Evolutionary conservation across 106 monocot species (phyloP).

Genomic region (Narthecium ossifragum): DNA sequence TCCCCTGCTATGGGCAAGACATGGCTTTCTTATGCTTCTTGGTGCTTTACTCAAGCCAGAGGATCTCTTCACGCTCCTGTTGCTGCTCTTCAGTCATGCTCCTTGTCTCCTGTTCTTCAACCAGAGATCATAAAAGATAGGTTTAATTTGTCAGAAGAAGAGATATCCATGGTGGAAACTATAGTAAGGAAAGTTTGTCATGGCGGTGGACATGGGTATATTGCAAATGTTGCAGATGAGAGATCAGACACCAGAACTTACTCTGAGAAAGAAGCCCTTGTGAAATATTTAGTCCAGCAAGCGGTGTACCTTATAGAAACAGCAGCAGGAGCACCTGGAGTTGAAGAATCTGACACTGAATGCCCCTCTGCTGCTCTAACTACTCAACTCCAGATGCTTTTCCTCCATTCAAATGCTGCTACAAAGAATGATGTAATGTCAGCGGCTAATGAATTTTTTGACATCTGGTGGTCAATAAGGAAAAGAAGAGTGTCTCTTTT

Average conservation of each 20-base stretch:
- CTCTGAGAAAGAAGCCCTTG: constrained; percentile 15
- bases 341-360: constrained; percentile 48
- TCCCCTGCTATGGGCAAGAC: constrained; percentile 74
- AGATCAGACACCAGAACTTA: not conserved
- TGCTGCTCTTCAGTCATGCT: constrained; percentile 34
- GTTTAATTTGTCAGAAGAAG: constrained; percentile 63
- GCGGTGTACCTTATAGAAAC: constrained; percentile 53
- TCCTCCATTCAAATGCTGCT: constrained; percentile 24
- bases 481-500: constrained; percentile 81
- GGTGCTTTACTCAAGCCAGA: constrained; percentile 84
- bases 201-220: constrained; percentile 2
- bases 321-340: constrained; percentile 56
- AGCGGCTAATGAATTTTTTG: constrained; percentile 45
- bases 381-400: constrained; percentile 52
- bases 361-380: constrained; percentile 42
- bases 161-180: constrained; percentile 46
- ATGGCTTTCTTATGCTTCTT: constrained; percentile 97
- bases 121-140: constrained; percentile 53
- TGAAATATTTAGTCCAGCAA: constrained; percentile 51
- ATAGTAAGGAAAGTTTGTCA: constrained; percentile 39
- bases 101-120: constrained; percentile 53
- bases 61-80: constrained; percentile 33
- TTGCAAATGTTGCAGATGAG: constrained; percentile 14
- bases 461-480: constrained; percentile 78
- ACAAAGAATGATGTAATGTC: constrained; percentile 19